A percentile compares a stretch with the other conserved stretches of the same genome.
Evolutionary conservation across 768 basidiomycete species (phyloP).

Genomic region (Boletus vermiculosoides): DNA sequence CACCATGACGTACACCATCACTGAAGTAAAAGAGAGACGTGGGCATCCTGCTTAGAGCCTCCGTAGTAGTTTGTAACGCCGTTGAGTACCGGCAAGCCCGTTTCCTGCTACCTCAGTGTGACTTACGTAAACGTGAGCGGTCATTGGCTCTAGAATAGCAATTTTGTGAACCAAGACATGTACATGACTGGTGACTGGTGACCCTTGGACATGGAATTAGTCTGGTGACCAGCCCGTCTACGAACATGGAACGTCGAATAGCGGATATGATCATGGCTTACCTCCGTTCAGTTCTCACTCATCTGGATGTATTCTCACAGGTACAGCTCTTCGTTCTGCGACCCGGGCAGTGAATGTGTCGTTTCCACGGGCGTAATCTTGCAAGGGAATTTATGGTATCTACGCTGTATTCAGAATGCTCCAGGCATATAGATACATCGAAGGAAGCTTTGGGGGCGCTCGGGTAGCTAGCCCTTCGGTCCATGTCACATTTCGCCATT

Average conservation of each 20-base stretch:
- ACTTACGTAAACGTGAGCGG: neutral
- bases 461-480: slow-evolving; percentile 11
- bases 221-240: no score
- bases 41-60: slow-evolving; percentile 10
- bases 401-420: neutral
- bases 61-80: slow-evolving; percentile 17
- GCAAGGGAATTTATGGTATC: neutral
- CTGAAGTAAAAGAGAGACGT: slow-evolving; percentile 16
- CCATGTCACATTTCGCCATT: slow-evolving; percentile 9
- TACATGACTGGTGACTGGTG: no score
- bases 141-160: neutral
- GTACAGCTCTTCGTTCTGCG: neutral
- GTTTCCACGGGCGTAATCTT: neutral
- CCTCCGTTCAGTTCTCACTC: neutral
- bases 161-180: neutral
- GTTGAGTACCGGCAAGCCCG: neutral
- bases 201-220: no score
- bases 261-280: neutral
- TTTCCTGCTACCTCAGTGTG: neutral
- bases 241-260: neutral
- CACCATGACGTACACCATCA: slow-evolving; percentile 51
- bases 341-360: no score
- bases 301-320: no score
- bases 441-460: neutral
- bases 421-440: neutral